phyloP scores from a whole-genome alignment of 2,329 filamentous ascomycete species.

The Chaetomiaceae sp. region DNA sequence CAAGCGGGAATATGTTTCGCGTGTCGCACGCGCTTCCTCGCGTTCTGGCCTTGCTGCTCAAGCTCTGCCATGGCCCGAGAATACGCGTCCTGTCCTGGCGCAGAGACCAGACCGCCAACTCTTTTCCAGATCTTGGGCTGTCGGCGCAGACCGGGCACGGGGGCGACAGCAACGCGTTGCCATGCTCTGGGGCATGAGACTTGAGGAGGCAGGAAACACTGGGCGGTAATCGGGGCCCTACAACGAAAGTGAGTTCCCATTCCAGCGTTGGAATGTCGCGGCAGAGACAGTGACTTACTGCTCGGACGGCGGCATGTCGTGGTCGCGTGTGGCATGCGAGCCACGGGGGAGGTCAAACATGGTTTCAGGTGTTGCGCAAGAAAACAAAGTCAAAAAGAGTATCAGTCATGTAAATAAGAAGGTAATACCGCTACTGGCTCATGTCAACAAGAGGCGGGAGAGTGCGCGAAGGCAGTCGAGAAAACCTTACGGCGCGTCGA shows the following conservation, averaged over 20 bases:
- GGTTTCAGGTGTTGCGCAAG: neutral
- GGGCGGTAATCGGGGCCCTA: constrained; percentile 24
- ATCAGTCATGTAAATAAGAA: constrained; percentile 6
- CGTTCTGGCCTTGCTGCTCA: constrained; percentile 29
- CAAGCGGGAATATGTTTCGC: constrained; percentile 31
- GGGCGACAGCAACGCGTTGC: constrained; percentile 31
- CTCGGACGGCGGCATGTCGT: neutral
- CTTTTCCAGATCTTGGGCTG: constrained; percentile 32
- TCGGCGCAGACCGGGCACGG: constrained; percentile 17
- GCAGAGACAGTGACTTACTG: constrained; percentile 9
- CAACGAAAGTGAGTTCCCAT: neutral
- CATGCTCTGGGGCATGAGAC: constrained; percentile 28
- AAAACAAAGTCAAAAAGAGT: constrained; percentile 7
- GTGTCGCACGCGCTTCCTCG: constrained; percentile 35
- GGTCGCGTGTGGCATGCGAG: constrained; percentile 5
- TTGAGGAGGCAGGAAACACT: constrained; percentile 24
- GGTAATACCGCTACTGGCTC: neutral
- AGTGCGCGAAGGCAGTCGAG: neutral
- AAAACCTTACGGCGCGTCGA: constrained; percentile 11
- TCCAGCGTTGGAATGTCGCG: neutral
- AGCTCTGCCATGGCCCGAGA: constrained; percentile 30
- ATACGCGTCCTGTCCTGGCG: constrained; percentile 16
- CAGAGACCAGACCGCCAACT: constrained; percentile 21
- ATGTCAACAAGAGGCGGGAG: constrained; percentile 1
- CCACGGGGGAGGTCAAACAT: constrained; percentile 10